Conservation (phyloP, 768 basidiomycete genomes). For the Amanita thiersii region DNA sequence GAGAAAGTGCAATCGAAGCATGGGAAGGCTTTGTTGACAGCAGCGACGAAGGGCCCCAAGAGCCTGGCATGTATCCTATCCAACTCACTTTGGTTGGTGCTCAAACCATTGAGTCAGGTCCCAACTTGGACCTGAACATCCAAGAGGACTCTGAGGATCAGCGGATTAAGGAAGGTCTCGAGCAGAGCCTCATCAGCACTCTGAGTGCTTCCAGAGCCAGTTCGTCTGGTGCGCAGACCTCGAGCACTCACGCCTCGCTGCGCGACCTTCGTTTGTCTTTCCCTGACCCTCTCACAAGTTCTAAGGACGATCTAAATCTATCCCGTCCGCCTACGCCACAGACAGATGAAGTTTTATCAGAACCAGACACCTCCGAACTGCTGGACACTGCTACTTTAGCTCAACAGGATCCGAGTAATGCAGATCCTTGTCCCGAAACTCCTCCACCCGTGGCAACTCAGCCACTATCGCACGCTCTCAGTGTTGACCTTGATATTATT, state of each 20-base stretch:
- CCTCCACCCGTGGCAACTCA: slow-evolving; percentile 17
- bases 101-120: slow-evolving; percentile 21
- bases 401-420: slow-evolving; percentile 26
- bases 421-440: slow-evolving; percentile 27
- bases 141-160: slow-evolving; percentile 53
- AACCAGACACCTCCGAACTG: slow-evolving; percentile 11
- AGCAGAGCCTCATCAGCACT: slow-evolving; percentile 79
- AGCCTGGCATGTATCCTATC: slow-evolving; percentile 24
- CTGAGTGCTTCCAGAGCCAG: slow-evolving; percentile 67
- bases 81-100: slow-evolving; percentile 21
- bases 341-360: slow-evolving; percentile 15
- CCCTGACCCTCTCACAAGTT: slow-evolving; percentile 75
- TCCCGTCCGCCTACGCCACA: slow-evolving; percentile 48
- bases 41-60: slow-evolving; percentile 35
- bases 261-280: slow-evolving; percentile 77
- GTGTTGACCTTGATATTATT: slow-evolving; percentile 47
- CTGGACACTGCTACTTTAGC: slow-evolving; percentile 12
- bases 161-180: slow-evolving; percentile 63
- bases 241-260: slow-evolving; percentile 50
- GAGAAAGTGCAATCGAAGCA: slow-evolving; percentile 60
- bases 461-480: slow-evolving; percentile 16
- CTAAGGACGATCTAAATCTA: slow-evolving; percentile 50
- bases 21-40: slow-evolving; percentile 73
- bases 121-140: slow-evolving; percentile 19
- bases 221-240: slow-evolving; percentile 37